These are phyloP conservation scores for Jaminaea rosea DNA, from an alignment of 1,284 basidiomycete species.

Conservation along the genomic window DNA sequence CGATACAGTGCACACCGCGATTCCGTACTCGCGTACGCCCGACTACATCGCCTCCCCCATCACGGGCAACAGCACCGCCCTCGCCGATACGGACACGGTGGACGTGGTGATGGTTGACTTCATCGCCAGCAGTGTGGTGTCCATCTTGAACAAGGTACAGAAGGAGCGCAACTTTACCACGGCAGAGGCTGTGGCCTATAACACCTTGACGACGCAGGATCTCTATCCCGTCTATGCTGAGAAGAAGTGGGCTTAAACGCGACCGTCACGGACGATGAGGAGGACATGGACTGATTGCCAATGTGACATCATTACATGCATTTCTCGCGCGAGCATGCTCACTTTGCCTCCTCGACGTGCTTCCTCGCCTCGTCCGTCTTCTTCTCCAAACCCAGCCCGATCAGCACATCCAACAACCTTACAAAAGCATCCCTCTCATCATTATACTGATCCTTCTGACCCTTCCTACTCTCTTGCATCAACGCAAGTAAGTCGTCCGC, in stretches of 20 bases:
- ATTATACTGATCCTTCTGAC: too few relatives aligned
- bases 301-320: background rate
- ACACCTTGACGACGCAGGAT: conserved; percentile 35
- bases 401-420: conserved; percentile 19
- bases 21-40: conserved; percentile 32
- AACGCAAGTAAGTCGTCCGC: too few relatives aligned
- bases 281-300: background rate
- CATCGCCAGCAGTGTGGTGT: conserved; percentile 19
- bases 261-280: too few relatives aligned
- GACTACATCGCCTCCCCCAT: conserved; percentile 36
- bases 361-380: conserved; percentile 19
- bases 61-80: conserved; percentile 10
- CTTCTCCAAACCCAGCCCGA: conserved; percentile 25
- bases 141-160: conserved; percentile 18
- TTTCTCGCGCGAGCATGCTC: too few relatives aligned
- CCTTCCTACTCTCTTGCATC: too few relatives aligned
- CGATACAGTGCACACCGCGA: conserved; percentile 25
- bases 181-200: conserved; percentile 26
- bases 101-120: conserved; percentile 25
- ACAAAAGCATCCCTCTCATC: conserved; percentile 23
- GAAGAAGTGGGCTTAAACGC: background rate
- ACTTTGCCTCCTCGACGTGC: too few relatives aligned
- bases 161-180: conserved; percentile 14
- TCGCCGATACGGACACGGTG: background rate
- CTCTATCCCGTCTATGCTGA: conserved; percentile 35